These are phyloP conservation scores for Fusarium pseudocircinatum DNA, from an alignment of 2,329 filamentous ascomycete genomes.

Conservation along the genomic window DNA sequence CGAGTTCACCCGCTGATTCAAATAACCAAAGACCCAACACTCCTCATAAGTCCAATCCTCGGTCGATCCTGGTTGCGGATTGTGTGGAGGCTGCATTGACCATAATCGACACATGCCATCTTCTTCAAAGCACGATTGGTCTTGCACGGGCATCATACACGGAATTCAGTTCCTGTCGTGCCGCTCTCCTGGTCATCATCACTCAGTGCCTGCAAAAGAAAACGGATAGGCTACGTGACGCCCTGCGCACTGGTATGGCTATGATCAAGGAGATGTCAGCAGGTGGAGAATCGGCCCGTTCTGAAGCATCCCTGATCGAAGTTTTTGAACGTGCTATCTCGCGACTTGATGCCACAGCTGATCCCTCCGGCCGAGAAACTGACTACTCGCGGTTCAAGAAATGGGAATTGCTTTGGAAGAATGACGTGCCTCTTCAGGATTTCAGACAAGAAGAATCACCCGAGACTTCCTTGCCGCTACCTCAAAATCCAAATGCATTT, in stretches of 20 bases:
- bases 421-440: constrained; percentile 45
- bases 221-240: constrained; percentile 54
- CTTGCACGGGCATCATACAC: constrained; percentile 65
- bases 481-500: constrained; percentile 37
- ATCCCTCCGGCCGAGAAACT: constrained; percentile 53
- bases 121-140: constrained; percentile 60
- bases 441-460: constrained; percentile 39
- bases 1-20: constrained; percentile 45
- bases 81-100: constrained; percentile 63
- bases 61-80: constrained; percentile 57
- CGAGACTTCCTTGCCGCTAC: constrained; percentile 35
- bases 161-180: constrained; percentile 65
- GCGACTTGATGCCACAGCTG: constrained; percentile 56
- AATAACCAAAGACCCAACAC: constrained; percentile 42
- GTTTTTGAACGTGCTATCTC: constrained; percentile 60
- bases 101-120: constrained; percentile 60
- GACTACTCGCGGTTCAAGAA: constrained; percentile 62
- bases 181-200: constrained; percentile 60
- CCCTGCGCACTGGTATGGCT: constrained; percentile 58
- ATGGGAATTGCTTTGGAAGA: constrained; percentile 61
- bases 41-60: constrained; percentile 45
- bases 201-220: constrained; percentile 52
- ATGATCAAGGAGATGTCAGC: constrained; percentile 64
- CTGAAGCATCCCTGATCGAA: constrained; percentile 62
- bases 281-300: constrained; percentile 62